Conservation (phyloP, 225 moss, liverwort and hornwort species). For the Rhytidiadelphus loreus region DNA sequence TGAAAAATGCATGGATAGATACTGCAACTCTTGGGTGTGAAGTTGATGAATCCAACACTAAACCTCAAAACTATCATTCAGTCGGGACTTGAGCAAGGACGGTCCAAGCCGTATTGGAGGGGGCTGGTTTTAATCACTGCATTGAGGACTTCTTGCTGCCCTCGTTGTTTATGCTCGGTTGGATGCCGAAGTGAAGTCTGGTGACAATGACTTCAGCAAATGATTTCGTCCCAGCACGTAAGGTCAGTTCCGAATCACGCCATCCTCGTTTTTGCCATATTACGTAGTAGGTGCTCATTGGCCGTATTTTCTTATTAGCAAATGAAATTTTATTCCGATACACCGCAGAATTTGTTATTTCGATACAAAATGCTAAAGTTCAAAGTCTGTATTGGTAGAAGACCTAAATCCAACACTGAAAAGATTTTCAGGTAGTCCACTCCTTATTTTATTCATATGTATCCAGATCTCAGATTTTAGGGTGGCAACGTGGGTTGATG, state of each 20-base stretch:
- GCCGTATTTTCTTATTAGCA: not conserved
- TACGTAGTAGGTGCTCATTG: too few relatives aligned
- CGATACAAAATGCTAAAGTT: not conserved
- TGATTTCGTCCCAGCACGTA: not conserved
- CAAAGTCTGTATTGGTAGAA: not conserved
- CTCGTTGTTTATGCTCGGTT: not conserved
- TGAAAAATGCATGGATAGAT: not conserved
- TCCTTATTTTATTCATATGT: not conserved
- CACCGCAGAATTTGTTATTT: not conserved
- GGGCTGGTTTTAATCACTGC: not conserved
- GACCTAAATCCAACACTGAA: not conserved
- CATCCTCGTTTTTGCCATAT: not conserved
- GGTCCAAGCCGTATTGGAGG: not conserved
- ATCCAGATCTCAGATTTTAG: not conserved
- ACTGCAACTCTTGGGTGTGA: not conserved
- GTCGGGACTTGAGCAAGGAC: not conserved
- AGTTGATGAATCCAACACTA: not conserved
- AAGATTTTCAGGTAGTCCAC: not conserved
- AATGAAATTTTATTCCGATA: not conserved
- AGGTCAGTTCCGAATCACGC: not conserved
- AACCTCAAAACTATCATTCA: not conserved
- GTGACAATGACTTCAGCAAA: not conserved
- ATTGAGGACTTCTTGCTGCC: too few relatives aligned
- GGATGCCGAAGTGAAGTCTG: not conserved
- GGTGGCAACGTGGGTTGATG: not conserved